Evolutionary conservation across 192 early-diverging fungal genomes (phyloP).

Genomic region (Backusella sp.): DNA sequence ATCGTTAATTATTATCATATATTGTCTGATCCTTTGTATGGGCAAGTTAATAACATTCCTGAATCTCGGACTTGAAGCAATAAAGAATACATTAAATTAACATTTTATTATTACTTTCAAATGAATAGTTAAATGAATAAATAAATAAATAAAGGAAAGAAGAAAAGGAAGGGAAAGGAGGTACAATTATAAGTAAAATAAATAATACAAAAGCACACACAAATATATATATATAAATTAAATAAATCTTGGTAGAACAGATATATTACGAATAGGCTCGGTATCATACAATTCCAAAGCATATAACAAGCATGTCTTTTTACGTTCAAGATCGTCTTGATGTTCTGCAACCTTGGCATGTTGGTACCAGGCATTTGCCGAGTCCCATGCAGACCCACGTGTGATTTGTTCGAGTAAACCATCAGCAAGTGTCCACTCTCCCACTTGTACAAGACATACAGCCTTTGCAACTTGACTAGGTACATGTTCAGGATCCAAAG

Average conservation of each 20-base stretch:
- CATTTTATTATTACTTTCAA: not conserved
- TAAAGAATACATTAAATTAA: not conserved
- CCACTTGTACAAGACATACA: not conserved
- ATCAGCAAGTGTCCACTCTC: not conserved
- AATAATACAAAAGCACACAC: not conserved
- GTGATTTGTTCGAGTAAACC: not conserved
- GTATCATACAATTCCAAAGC: conserved; percentile 52
- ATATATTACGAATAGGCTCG: conserved; percentile 41
- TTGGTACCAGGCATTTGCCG: conserved; percentile 18
- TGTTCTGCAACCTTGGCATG: conserved; percentile 43
- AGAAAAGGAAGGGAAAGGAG: no score
- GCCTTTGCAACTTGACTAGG: not conserved
- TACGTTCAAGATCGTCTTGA: conserved; percentile 36
- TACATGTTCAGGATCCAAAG: conserved; percentile 7
- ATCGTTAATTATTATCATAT: no score
- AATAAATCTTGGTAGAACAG: conserved; percentile 39
- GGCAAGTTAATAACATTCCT: no score
- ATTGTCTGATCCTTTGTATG: no score
- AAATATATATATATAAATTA: conserved; percentile 16
- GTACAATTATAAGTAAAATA: not conserved
- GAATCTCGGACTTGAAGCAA: no score
- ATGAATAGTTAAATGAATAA: not conserved
- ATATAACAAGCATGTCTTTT: conserved; percentile 55
- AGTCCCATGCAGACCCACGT: not conserved
- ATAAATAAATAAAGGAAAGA: no score